Evolutionary conservation across 2,329 filamentous ascomycete species (phyloP), one percentile per base, ranked within the genome.

Genomic region (Pseudogymnoascus sp.): DNA sequence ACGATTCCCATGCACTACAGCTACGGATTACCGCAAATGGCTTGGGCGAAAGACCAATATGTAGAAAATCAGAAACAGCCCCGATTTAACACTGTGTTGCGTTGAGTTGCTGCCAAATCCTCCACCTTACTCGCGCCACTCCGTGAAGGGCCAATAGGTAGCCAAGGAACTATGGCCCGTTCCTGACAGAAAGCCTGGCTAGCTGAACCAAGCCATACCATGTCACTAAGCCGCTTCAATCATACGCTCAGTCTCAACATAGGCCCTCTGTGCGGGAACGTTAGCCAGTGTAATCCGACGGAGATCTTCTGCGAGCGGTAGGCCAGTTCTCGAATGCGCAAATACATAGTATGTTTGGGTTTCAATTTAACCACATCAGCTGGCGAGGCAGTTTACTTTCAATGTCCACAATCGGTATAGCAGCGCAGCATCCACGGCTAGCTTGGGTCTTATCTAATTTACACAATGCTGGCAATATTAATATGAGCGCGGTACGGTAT

Each of bases 371-470:
- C 28, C n/a, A 56, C 49, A 56, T 56, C 28, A 36, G 49, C 49
- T 56, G 49, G 49, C 28, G 8, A 36, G 28, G 28, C 49, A 34
- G 28, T 56, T 56, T 56, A 18, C 49, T 34, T 34, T 56, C 28
- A 14, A 34, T 18, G 16, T 56, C 49, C 49, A 56, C 28, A 56
- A 56, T 36, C 28, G 28, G 49, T 16, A 56, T 56, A 56, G 49
- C 49, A 56, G n/a, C 49, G 11, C 28, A 34, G n/a, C 28, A 56
- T 36, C 28, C 25, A 14, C 31, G 46, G 46, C 28, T 56, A 56
- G 49, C 49, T 8, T 36, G 16, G 49, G 49, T 56, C 49, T 56
- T 56, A 36, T 34, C 49, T 56, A 56, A 56, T 56, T 36, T 56
- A 56, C 49, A 34, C 28, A 56, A 34, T 56, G 49, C 49, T 7